Conservation (phyloP, 2,329 filamentous ascomycete species). For the Xylaria sp. region DNA sequence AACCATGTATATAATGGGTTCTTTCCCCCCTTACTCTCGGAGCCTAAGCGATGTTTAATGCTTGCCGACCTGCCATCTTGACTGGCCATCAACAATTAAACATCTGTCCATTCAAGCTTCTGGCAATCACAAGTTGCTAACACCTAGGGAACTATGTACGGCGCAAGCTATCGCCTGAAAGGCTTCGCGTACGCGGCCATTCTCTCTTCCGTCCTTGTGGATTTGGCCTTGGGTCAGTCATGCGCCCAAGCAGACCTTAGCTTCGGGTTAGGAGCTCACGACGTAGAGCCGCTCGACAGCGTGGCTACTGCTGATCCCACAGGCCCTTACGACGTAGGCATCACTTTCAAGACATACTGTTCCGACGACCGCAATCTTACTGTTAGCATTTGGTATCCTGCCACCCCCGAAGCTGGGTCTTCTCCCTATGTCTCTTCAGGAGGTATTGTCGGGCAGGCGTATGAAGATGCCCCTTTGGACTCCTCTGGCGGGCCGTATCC, state of each 20-base stretch:
- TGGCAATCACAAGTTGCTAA: not conserved
- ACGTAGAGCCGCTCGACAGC: slow-evolving; percentile 22
- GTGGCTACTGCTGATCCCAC: slow-evolving; percentile 34
- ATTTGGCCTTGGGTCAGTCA: slow-evolving; percentile 1
- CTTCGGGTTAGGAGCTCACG: slow-evolving; percentile 30
- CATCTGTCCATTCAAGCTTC: not conserved
- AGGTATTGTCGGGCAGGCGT: slow-evolving; percentile 31
- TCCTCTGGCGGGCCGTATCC: slow-evolving; percentile 34
- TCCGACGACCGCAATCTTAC: slow-evolving; percentile 27
- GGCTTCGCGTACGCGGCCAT: slow-evolving; percentile 10
- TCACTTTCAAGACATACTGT: slow-evolving; percentile 35
- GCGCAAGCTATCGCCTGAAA: not conserved
- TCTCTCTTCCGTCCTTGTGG: slow-evolving; percentile 4
- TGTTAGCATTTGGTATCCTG: slow-evolving; percentile 36
- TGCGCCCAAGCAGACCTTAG: slow-evolving; percentile 19
- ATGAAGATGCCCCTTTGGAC: slow-evolving; percentile 31
- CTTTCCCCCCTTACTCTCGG: not conserved
- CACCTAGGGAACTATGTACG: slow-evolving; percentile 1
- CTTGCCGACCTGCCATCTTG: not conserved
- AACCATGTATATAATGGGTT: not conserved
- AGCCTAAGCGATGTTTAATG: not conserved
- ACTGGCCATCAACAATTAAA: not conserved
- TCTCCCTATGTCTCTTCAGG: slow-evolving; percentile 32
- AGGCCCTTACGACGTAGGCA: slow-evolving; percentile 32
- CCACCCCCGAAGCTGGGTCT: slow-evolving; percentile 19